Conservation (phyloP, 2,329 filamentous ascomycete species). For the Aspergillus unguis region DNA sequence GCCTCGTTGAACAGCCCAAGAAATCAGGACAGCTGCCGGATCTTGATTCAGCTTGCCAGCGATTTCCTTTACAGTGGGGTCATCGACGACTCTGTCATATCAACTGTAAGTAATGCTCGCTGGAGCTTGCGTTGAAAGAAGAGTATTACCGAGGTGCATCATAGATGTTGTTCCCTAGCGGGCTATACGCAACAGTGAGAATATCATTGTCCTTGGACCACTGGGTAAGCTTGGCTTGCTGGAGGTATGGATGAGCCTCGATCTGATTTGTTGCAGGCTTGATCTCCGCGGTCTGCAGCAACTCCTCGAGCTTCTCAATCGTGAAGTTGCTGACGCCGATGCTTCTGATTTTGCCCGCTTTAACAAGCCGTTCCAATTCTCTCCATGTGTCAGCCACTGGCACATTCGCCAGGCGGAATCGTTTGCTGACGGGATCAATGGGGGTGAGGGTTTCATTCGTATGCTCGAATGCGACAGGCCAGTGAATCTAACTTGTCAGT, state of each 20-base stretch:
- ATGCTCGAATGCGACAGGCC: slow-evolving; percentile 31
- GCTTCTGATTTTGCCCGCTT: slow-evolving; percentile 33
- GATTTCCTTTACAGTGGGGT: slow-evolving; percentile 59
- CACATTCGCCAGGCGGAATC: slow-evolving; percentile 27
- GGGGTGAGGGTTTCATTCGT: slow-evolving; percentile 28
- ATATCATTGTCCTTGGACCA: slow-evolving; percentile 53
- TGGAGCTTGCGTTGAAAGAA: not conserved
- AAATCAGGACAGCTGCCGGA: slow-evolving; percentile 54
- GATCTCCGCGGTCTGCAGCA: slow-evolving; percentile 45
- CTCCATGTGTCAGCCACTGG: slow-evolving; percentile 35
- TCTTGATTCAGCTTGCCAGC: slow-evolving; percentile 60
- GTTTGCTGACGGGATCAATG: slow-evolving; percentile 24
- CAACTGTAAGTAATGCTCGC: slow-evolving; percentile 4
- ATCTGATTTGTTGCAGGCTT: slow-evolving; percentile 64
- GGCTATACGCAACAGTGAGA: slow-evolving; percentile 59
- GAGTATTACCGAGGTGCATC: slow-evolving; percentile 25
- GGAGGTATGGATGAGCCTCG: slow-evolving; percentile 64
- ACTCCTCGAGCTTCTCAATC: slow-evolving; percentile 30
- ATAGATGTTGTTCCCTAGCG: slow-evolving; percentile 51
- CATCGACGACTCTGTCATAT: slow-evolving; percentile 53
- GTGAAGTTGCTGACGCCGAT: slow-evolving; percentile 42
- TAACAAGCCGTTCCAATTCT: slow-evolving; percentile 34
- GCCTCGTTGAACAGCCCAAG: slow-evolving; percentile 54
- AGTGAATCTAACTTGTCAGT: slow-evolving; percentile 31
- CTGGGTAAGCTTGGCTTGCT: slow-evolving; percentile 53